phyloP scores from a whole-genome alignment of 108 stramenopile genomes.

The Epithemia pelagica region DNA sequence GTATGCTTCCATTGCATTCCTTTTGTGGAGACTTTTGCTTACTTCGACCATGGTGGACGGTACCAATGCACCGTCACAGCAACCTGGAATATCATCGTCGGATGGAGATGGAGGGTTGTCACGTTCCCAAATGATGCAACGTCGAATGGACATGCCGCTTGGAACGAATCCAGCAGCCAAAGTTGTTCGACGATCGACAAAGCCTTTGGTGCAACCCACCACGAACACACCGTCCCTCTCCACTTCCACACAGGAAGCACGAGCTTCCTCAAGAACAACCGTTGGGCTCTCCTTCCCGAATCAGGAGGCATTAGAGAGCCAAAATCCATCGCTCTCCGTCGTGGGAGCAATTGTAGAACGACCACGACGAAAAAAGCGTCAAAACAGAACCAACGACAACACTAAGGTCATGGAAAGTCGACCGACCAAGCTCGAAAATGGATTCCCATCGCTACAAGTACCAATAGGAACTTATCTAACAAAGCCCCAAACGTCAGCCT shows the following conservation, averaged over 20 bases:
- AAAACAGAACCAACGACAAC: constrained; percentile 13
- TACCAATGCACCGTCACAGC: too few relatives aligned
- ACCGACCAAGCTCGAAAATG: constrained; percentile 3
- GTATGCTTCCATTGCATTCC: too few relatives aligned
- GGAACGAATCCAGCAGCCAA: constrained; percentile 59
- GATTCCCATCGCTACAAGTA: constrained; percentile 38
- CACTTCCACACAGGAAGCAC: too few relatives aligned
- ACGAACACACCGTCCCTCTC: too few relatives aligned
- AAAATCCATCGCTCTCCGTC: constrained; percentile 3
- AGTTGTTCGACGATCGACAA: constrained; percentile 33
- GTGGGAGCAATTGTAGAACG: constrained; percentile 30
- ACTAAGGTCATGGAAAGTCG: background rate
- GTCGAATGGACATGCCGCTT: constrained; percentile 53
- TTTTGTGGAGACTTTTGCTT: too few relatives aligned
- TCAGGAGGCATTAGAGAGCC: background rate
- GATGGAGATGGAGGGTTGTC: too few relatives aligned
- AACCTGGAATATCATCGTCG: too few relatives aligned
- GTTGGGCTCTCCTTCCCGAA: too few relatives aligned
- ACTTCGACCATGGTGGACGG: too few relatives aligned
- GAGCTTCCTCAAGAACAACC: background rate
- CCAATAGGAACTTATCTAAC: constrained; percentile 54
- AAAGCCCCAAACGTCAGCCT: too few relatives aligned
- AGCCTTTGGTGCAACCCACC: background rate
- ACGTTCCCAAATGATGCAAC: constrained; percentile 19
- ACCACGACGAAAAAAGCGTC: constrained; percentile 3